A percentile compares a stretch with the other conserved stretches of the same genome.
These are phyloP conservation scores for Silybum marianum DNA, from an alignment of 129 eudicot genomes.

Conservation along the genomic window DNA sequence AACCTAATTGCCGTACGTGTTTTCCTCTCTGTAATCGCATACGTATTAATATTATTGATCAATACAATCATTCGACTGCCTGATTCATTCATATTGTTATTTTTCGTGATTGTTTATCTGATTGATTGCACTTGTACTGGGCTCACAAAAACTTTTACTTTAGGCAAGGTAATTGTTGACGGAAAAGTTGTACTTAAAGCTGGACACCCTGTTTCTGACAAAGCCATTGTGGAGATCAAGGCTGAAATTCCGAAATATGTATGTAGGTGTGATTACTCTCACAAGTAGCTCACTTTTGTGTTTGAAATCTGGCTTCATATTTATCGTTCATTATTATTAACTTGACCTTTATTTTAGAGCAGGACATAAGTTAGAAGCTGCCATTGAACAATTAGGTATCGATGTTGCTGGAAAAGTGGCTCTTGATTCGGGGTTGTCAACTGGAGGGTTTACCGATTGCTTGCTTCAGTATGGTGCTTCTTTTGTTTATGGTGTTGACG, in stretches of 20 bases:
- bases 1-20: too few relatives aligned
- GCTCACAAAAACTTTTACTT: background rate
- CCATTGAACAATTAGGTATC: conserved; percentile 79
- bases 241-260: conserved; percentile 98
- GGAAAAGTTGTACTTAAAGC: conserved; percentile 83
- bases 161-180: conserved; percentile 87
- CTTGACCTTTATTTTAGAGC: conserved; percentile 59
- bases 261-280: conserved; percentile 99
- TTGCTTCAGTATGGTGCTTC: conserved; percentile 96
- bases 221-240: conserved; percentile 78
- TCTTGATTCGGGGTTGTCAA: conserved; percentile 94
- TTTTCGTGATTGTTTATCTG: too few relatives aligned
- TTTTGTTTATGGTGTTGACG: conserved; percentile 95
- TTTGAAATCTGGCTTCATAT: background rate
- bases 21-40: too few relatives aligned
- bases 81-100: too few relatives aligned
- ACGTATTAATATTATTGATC: too few relatives aligned
- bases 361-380: conserved; percentile 97
- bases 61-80: too few relatives aligned
- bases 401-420: conserved; percentile 92
- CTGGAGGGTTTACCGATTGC: conserved; percentile 99
- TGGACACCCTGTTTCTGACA: conserved; percentile 86
- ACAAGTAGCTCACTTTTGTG: conserved; percentile 13
- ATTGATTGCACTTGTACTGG: too few relatives aligned
- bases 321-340: conserved; percentile 10